Conservation (phyloP, 2,329 filamentous ascomycete species). For the Chlorencoelia australis region DNA sequence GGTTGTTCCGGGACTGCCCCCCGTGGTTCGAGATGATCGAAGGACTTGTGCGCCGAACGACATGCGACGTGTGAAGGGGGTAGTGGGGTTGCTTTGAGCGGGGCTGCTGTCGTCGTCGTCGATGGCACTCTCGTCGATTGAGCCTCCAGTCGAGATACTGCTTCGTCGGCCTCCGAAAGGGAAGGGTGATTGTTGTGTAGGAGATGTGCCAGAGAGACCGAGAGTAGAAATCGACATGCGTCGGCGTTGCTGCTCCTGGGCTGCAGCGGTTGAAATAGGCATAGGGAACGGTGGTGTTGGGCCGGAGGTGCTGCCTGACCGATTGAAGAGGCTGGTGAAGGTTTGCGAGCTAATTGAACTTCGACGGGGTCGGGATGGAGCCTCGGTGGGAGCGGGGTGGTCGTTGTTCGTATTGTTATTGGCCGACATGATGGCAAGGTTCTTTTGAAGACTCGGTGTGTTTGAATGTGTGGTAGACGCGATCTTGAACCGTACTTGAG, state of each 20-base stretch:
- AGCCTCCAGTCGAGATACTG: conserved; percentile 58
- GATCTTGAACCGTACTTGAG: no score
- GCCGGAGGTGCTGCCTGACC: conserved; percentile 39
- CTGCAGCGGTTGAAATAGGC: conserved; percentile 37
- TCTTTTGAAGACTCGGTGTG: background rate
- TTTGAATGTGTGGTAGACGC: no score
- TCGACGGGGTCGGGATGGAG: conserved; percentile 32
- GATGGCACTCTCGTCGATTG: conserved; percentile 62
- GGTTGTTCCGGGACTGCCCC: conserved; percentile 22
- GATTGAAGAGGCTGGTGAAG: conserved; percentile 41
- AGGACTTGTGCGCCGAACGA: conserved; percentile 76
- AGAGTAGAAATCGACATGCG: conserved; percentile 67
- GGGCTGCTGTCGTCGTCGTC: conserved; percentile 56
- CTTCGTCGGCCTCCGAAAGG: conserved; percentile 48
- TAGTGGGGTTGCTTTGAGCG: conserved; percentile 50
- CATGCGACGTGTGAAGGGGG: conserved; percentile 73
- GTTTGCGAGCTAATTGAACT: conserved; percentile 34
- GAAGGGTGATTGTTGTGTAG: conserved; percentile 42
- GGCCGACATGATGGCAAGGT: conserved; percentile 32
- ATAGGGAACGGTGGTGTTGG: conserved; percentile 37
- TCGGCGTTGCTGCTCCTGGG: conserved; percentile 46
- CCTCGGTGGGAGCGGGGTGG: conserved; percentile 30
- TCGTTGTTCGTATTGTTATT: conserved; percentile 31
- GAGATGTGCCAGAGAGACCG: conserved; percentile 62
- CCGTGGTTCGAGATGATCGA: conserved; percentile 27